Percentiles rank a stretch among this genome's conserved stretches.
phyloP scores from a whole-genome alignment of 441 rosid species.

The Aquilaria agallochum region DNA sequence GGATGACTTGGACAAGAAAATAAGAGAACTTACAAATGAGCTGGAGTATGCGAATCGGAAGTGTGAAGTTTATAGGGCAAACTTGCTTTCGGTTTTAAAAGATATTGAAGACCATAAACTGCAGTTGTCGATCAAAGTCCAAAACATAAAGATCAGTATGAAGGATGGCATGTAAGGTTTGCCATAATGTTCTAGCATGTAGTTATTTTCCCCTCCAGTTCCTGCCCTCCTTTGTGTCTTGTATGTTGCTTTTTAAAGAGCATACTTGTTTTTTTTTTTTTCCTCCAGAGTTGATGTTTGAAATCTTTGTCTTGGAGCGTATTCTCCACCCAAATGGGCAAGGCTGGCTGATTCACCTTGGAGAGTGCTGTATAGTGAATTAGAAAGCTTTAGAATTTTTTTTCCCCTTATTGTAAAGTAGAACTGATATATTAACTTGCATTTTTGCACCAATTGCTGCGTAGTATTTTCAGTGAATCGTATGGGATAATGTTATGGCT shows the following conservation, averaged over 20 bases:
- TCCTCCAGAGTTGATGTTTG: constrained; percentile 1
- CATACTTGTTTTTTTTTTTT: too few relatives aligned
- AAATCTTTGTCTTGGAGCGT: constrained; percentile 9
- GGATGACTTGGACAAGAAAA: constrained; percentile 81
- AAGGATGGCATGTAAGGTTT: constrained; percentile 53
- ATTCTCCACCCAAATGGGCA: neutral
- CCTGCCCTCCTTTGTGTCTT: too few relatives aligned
- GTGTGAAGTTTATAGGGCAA: constrained; percentile 79
- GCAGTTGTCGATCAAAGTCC: constrained; percentile 76
- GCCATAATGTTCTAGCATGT: constrained; percentile 17
- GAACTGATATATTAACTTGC: too few relatives aligned
- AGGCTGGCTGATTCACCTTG: constrained; percentile 9
- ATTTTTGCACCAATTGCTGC: too few relatives aligned
- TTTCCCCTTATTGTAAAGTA: too few relatives aligned
- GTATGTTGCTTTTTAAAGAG: too few relatives aligned
- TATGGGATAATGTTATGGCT: too few relatives aligned
- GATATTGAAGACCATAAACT: constrained; percentile 90
- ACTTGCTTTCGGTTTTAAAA: constrained; percentile 71
- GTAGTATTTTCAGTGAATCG: too few relatives aligned
- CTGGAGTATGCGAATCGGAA: constrained; percentile 60
- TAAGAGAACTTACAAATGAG: constrained; percentile 51
- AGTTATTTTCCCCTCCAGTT: neutral
- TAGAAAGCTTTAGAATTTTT: constrained; percentile 4
- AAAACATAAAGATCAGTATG: constrained; percentile 73
- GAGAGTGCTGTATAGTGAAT: constrained; percentile 11